phyloP scores from a whole-genome alignment of 306 rosid genomes.

The Quercus dentata region DNA sequence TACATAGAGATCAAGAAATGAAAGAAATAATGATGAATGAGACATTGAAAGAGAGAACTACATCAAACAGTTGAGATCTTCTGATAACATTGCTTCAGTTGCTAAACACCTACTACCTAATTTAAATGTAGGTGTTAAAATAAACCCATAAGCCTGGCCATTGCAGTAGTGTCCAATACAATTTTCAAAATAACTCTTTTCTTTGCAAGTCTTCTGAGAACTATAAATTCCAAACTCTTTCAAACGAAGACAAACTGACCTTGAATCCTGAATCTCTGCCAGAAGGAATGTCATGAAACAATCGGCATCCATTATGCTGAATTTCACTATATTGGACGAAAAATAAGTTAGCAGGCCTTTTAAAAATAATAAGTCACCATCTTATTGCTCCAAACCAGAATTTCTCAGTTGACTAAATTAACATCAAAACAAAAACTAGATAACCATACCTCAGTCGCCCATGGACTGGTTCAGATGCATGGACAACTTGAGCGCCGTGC shows the following conservation, averaged over 20 bases:
- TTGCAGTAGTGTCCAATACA: not conserved
- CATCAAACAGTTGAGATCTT: not conserved
- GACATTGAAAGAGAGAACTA: not conserved
- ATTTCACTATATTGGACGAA: conserved; percentile 62
- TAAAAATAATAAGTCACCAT: not conserved
- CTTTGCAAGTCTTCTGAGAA: not conserved
- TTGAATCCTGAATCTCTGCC: conserved; percentile 83
- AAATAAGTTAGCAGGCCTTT: not conserved
- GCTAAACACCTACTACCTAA: not conserved
- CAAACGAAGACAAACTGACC: conserved; percentile 46
- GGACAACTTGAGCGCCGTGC: conserved; percentile 91
- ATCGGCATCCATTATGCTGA: conserved; percentile 76
- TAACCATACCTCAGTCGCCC: conserved; percentile 78
- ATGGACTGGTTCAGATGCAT: conserved; percentile 90
- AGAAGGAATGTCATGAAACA: conserved; percentile 82
- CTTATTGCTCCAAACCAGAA: not conserved
- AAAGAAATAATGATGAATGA: not conserved
- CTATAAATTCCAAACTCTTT: conserved; percentile 10
- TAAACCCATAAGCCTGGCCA: not conserved
- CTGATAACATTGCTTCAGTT: not conserved
- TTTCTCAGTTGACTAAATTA: not conserved
- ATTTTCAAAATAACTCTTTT: not conserved
- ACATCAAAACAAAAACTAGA: conserved; percentile 10
- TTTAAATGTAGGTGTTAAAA: not conserved
- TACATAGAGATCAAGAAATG: not conserved